phyloP scores from a whole-genome alignment of 2,329 filamentous ascomycete genomes.

The Aspergillus brasiliensis region DNA sequence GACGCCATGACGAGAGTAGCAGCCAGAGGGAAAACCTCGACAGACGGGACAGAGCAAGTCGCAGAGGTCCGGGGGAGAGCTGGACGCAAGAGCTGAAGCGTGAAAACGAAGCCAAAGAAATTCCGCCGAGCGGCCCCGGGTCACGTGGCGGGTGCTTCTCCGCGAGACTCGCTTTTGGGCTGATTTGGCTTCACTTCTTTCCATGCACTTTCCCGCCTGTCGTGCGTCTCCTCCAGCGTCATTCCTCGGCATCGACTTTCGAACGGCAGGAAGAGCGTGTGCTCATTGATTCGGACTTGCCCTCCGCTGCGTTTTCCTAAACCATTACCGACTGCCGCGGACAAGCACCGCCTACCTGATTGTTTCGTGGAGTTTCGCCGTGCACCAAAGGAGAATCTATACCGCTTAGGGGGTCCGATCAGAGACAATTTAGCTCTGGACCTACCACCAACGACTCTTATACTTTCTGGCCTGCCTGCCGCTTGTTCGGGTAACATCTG shows the following conservation, averaged over 20 bases:
- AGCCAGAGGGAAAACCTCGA: conserved; percentile 16
- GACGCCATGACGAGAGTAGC: conserved; percentile 34
- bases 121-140: conserved; percentile 11
- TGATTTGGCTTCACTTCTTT: conserved; percentile 1
- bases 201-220: not conserved
- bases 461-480: not conserved
- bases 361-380: not conserved
- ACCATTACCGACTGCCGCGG: not conserved
- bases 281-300: not conserved
- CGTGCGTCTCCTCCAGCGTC: not conserved
- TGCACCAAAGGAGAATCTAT: not conserved
- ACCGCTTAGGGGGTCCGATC: not conserved
- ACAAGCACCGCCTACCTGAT: not conserved
- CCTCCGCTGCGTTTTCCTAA: not conserved
- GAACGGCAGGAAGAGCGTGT: not conserved
- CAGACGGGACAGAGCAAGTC: not conserved
- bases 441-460: not conserved
- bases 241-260: not conserved
- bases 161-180: conserved; percentile 8
- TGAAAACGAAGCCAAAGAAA: conserved; percentile 18
- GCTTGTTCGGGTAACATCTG: conserved; percentile 12
- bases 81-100: not conserved
- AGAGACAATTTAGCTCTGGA: not conserved
- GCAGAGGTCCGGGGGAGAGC: not conserved
- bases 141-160: conserved; percentile 9